Percentiles rank a stretch among this genome's conserved stretches.
Evolutionary conservation across 495 filamentous ascomycete genomes (phyloP).

Genomic region (Penicillium fimorum): DNA sequence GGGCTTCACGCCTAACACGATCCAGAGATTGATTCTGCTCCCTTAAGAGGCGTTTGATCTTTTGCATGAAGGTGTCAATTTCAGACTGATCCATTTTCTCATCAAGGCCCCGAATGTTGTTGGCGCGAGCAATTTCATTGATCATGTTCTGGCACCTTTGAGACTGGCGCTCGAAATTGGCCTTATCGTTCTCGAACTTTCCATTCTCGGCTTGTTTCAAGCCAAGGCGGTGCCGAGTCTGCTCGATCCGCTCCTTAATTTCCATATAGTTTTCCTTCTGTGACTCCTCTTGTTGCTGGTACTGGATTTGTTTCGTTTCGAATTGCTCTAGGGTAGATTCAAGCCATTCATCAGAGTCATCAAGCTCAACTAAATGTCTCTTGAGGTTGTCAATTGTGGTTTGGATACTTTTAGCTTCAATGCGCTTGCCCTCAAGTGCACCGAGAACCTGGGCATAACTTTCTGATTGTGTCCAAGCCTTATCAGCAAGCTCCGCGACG

Average conservation of each 20-base stretch:
- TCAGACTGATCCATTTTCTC: conserved; percentile 69
- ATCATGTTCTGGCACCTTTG: conserved; percentile 67
- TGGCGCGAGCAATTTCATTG: conserved; percentile 71
- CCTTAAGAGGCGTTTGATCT: conserved; percentile 66
- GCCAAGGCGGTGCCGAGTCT: conserved; percentile 55
- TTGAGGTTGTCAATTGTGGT: conserved; percentile 68
- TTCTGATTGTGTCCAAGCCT: conserved; percentile 59
- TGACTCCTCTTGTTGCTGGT: conserved; percentile 59
- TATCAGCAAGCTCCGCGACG: conserved; percentile 53
- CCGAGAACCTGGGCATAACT: conserved; percentile 64
- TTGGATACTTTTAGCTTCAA: conserved; percentile 61
- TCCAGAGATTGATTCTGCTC: conserved; percentile 80
- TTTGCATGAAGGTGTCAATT: conserved; percentile 73
- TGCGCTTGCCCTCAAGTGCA: conserved; percentile 70
- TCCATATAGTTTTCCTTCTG: conserved; percentile 60
- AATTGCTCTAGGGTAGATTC: conserved; percentile 76
- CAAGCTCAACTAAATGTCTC: conserved; percentile 67
- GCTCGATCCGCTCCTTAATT: conserved; percentile 61
- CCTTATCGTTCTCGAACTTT: conserved; percentile 79
- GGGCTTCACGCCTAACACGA: conserved; percentile 66
- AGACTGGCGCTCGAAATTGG: conserved; percentile 78
- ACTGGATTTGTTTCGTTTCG: conserved; percentile 65
- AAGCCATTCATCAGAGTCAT: conserved; percentile 77
- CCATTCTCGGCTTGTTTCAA: conserved; percentile 80
- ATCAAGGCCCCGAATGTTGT: conserved; percentile 83